Evolutionary conservation across 805 yeast species (phyloP).

Genomic region (Wickerhamomyces chambardii): DNA sequence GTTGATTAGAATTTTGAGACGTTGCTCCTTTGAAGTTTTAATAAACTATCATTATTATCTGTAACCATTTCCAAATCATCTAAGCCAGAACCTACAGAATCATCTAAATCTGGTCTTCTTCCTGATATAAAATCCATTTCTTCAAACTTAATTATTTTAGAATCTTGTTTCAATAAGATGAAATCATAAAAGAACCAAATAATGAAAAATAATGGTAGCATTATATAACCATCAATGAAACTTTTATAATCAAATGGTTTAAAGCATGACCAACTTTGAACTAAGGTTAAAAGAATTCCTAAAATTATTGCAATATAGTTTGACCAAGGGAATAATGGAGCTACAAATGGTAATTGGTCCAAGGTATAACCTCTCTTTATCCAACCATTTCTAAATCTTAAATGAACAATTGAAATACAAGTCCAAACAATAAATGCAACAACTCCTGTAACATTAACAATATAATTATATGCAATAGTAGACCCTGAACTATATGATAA

Average conservation of each 20-base stretch:
- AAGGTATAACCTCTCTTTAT: slow-evolving; percentile 51
- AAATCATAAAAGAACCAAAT: slow-evolving; percentile 29
- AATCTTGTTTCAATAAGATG: slow-evolving; percentile 27
- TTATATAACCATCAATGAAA: slow-evolving; percentile 53
- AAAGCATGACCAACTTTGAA: slow-evolving; percentile 42
- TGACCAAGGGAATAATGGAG: slow-evolving; percentile 38
- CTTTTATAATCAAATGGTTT: slow-evolving; percentile 38
- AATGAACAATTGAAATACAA: slow-evolving; percentile 49
- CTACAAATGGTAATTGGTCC: slow-evolving; percentile 61
- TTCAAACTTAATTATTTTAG: slow-evolving; percentile 29
- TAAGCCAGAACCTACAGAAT: background rate
- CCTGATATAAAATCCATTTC: slow-evolving; percentile 45
- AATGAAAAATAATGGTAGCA: slow-evolving; percentile 48
- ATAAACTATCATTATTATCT: background rate
- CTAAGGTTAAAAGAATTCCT: slow-evolving; percentile 29
- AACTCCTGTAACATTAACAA: slow-evolving; percentile 63
- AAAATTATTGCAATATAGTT: slow-evolving; percentile 28
- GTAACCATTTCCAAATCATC: background rate
- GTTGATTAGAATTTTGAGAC: no score
- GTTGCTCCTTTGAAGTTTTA: no score
- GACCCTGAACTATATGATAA: slow-evolving; percentile 45
- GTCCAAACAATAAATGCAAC: slow-evolving; percentile 72
- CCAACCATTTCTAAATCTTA: slow-evolving; percentile 60
- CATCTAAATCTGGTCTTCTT: slow-evolving; percentile 30
- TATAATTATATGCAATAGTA: slow-evolving; percentile 55